Percentiles rank a stretch among this genome's conserved stretches.
phyloP scores from a whole-genome alignment of 2,329 filamentous ascomycete genomes.

The Thermothelomyces thermophilus region DNA sequence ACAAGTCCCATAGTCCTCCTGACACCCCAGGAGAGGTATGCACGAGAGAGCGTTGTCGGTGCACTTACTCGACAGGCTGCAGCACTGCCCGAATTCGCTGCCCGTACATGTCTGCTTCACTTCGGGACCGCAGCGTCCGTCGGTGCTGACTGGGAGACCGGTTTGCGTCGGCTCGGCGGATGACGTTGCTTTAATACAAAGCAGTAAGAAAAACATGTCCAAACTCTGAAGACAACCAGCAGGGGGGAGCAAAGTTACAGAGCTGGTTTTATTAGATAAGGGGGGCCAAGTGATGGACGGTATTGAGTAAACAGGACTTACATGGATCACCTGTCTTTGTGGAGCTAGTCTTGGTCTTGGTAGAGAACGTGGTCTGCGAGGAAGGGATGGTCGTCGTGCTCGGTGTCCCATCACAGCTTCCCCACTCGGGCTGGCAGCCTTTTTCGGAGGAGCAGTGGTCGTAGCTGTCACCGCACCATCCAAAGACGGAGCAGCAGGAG shows the following conservation, averaged over 20 bases:
- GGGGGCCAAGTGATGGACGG: too few species aligned
- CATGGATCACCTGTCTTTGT: not conserved
- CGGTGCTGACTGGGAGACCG: conserved; percentile 15
- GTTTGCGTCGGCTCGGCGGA: conserved; percentile 8
- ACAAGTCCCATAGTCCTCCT: conserved; percentile 21
- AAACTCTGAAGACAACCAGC: too few species aligned
- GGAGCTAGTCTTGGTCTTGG: not conserved
- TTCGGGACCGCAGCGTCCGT: conserved; percentile 21
- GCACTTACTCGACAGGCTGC: conserved; percentile 18
- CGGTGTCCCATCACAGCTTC: conserved; percentile 10
- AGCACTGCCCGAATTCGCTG: conserved; percentile 22
- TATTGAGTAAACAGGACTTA: too few species aligned
- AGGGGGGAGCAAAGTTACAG: too few species aligned
- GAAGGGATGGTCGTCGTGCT: not conserved
- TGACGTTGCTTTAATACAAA: not conserved
- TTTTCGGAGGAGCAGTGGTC: conserved; percentile 20
- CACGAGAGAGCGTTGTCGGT: conserved; percentile 20
- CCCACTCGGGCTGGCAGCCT: conserved; percentile 22
- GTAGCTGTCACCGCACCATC: conserved; percentile 20
- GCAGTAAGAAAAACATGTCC: not conserved
- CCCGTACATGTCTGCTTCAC: conserved; percentile 22
- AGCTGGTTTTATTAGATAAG: too few species aligned
- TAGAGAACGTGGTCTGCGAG: not conserved
- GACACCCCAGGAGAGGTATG: conserved; percentile 21
- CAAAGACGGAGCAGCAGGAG: conserved; percentile 22